Conservation (phyloP, 768 basidiomycete genomes). For the Termitomyces bulborhizus region DNA sequence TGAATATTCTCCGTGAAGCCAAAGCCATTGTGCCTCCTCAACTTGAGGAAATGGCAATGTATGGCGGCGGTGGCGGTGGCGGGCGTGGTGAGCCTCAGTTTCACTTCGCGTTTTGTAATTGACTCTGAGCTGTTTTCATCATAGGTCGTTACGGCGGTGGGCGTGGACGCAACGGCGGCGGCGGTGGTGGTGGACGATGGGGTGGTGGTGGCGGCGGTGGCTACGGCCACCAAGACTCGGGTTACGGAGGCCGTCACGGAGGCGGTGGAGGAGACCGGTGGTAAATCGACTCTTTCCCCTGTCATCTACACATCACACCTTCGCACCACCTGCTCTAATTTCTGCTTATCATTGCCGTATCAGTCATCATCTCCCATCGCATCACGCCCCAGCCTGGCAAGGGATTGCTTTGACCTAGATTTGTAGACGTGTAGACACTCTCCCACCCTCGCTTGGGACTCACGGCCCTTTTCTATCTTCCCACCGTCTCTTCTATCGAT, state of each 20-base stretch:
- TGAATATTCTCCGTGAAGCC: conserved; percentile 81
- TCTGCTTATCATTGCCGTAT: not conserved
- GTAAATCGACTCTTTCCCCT: conserved; percentile 10
- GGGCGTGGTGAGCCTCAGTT: conserved; percentile 49
- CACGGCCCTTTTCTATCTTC: not conserved
- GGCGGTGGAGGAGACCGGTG: conserved; percentile 28
- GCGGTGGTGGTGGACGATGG: conserved; percentile 35
- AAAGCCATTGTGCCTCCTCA: conserved; percentile 84
- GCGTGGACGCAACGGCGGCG: conserved; percentile 34
- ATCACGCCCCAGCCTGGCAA: conserved; percentile 4
- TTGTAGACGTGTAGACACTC: conserved; percentile 18
- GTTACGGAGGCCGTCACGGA: conserved; percentile 35
- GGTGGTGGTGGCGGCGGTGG: conserved; percentile 33
- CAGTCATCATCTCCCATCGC: not conserved
- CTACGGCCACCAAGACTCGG: conserved; percentile 37
- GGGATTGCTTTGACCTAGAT: conserved; percentile 15
- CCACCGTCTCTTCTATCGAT: conserved; percentile 4
- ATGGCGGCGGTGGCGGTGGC: conserved; percentile 59
- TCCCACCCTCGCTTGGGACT: conserved; percentile 6
- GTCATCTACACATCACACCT: not conserved
- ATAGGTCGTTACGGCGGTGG: conserved; percentile 59
- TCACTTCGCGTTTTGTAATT: conserved; percentile 2
- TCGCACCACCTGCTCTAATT: not conserved
- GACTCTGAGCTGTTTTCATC: not conserved
- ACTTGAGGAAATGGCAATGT: conserved; percentile 89